phyloP scores from a whole-genome alignment of 345 rosid genomes.

The Citrus cavaleriei region DNA sequence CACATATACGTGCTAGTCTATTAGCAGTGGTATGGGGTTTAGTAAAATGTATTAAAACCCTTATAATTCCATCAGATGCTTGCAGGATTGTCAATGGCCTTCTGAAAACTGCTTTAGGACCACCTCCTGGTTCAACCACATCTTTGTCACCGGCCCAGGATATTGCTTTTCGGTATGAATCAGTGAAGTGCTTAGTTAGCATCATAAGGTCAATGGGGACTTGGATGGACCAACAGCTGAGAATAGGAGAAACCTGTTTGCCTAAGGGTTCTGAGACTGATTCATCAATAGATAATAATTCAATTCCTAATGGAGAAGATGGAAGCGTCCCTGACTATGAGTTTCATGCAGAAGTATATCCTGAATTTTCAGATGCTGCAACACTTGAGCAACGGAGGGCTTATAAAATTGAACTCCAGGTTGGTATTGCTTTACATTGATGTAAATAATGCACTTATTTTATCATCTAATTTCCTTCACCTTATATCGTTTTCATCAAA shows the following conservation, averaged over 20 bases:
- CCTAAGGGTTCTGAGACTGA: conserved; percentile 58
- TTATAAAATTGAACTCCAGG: conserved; percentile 95
- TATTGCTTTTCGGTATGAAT: conserved; percentile 83
- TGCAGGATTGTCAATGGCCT: conserved; percentile 99
- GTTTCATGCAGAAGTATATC: conserved; percentile 56
- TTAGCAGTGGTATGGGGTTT: background rate
- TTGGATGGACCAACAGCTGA: conserved; percentile 92
- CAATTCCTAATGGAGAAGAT: conserved; percentile 56
- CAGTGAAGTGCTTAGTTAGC: conserved; percentile 90
- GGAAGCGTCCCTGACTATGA: conserved; percentile 56
- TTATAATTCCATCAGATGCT: conserved; percentile 92
- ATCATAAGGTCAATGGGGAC: conserved; percentile 82
- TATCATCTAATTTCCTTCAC: background rate
- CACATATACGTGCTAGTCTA: background rate
- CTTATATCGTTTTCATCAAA: background rate
- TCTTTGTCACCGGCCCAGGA: conserved; percentile 83
- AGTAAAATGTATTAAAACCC: conserved; percentile 64
- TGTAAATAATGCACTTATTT: background rate
- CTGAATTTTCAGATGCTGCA: conserved; percentile 76
- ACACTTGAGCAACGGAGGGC: conserved; percentile 88
- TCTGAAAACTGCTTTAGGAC: conserved; percentile 91
- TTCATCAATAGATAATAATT: conserved; percentile 41
- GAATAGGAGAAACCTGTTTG: conserved; percentile 51
- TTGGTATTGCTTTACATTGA: conserved; percentile 25
- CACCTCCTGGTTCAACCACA: conserved; percentile 86